Conservation (phyloP, 2,329 filamentous ascomycete species). For the Niveomyces coronatus region DNA sequence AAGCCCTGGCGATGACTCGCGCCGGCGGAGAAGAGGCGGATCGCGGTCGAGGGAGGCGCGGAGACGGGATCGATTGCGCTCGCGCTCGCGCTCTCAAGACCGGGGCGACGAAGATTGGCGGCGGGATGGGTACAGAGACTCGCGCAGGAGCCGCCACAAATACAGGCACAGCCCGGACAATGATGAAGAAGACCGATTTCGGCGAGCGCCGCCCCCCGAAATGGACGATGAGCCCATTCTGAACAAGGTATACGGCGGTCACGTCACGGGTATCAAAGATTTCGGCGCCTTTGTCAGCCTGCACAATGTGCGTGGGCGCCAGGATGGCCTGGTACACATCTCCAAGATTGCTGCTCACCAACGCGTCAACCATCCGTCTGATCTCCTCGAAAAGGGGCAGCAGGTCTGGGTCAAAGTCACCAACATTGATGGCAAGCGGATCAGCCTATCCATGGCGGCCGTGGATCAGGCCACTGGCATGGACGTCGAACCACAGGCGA, state of each 20-base stretch:
- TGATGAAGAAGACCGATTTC: conserved; percentile 49
- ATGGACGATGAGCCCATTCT: conserved; percentile 73
- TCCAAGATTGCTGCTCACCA: conserved; percentile 78
- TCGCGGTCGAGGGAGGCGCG: conserved; percentile 32
- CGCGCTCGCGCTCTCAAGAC: conserved; percentile 28
- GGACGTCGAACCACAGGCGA: conserved; percentile 68
- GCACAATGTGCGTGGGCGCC: conserved; percentile 75
- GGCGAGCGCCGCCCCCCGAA: conserved; percentile 57
- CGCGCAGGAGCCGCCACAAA: conserved; percentile 25
- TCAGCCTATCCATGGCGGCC: conserved; percentile 94
- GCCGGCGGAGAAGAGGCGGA: conserved; percentile 30
- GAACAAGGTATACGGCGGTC: conserved; percentile 82
- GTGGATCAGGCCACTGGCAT: conserved; percentile 83
- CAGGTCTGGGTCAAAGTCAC: conserved; percentile 86
- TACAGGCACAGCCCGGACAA: conserved; percentile 30
- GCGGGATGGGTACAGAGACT: conserved; percentile 22
- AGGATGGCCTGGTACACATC: conserved; percentile 88
- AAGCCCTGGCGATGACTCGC: conserved; percentile 43
- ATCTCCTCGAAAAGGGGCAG: conserved; percentile 72
- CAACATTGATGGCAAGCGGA: conserved; percentile 70
- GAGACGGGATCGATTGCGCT: conserved; percentile 24
- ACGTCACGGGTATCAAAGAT: conserved; percentile 85
- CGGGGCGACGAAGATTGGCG: conserved; percentile 37
- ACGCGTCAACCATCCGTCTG: conserved; percentile 84
- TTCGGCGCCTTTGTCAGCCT: conserved; percentile 94